Evolutionary conservation across 1,284 basidiomycete species (phyloP).

Genomic region (Ganoderma lucidum): DNA sequence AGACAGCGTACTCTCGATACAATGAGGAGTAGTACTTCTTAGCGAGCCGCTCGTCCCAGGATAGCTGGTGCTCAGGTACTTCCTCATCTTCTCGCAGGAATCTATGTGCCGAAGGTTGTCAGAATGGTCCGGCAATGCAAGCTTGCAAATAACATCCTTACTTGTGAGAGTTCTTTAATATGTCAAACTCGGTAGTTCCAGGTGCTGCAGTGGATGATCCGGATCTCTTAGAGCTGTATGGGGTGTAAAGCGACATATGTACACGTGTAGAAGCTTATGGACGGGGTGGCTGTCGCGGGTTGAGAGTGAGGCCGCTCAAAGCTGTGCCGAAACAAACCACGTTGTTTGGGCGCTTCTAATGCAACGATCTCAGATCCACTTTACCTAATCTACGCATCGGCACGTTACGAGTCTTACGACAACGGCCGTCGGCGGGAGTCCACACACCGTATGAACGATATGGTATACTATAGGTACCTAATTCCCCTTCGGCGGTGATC

Average conservation of each 20-base stretch:
- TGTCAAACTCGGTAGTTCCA: conserved; percentile 61
- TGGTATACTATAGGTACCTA: not conserved
- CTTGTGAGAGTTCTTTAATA: conserved; percentile 69
- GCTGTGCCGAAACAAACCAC: conserved; percentile 19
- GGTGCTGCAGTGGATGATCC: conserved; percentile 1
- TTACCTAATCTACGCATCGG: not conserved
- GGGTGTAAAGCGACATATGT: conserved; percentile 20
- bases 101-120: conserved; percentile 48
- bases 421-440: not conserved
- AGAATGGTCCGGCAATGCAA: not conserved
- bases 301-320: not conserved
- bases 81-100: conserved; percentile 76
- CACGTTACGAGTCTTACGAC: not conserved
- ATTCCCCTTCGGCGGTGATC: not conserved
- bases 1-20: conserved; percentile 91
- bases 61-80: conserved; percentile 47
- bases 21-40: conserved; percentile 87
- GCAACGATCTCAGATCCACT: not conserved
- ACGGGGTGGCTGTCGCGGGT: not conserved
- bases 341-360: not conserved
- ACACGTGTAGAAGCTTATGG: not conserved
- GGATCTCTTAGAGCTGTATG: conserved; percentile 11
- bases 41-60: conserved; percentile 86
- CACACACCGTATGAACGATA: not conserved
- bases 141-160: conserved; percentile 36